phyloP scores from a whole-genome alignment of 2,329 filamentous ascomycete genomes.

The Stagonosporopsis rhizophila region DNA sequence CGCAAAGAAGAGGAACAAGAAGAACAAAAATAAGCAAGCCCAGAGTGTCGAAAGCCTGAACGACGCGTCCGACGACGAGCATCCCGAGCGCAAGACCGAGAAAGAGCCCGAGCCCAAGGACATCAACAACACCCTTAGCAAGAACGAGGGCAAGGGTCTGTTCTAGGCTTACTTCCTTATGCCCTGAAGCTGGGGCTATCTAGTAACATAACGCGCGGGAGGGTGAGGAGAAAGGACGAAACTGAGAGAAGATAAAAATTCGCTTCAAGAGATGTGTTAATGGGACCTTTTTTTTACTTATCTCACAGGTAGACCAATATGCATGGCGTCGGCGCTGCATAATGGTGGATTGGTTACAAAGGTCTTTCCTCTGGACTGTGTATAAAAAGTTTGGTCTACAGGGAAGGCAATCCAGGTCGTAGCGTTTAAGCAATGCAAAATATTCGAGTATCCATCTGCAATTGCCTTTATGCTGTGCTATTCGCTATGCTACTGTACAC shows the following conservation, averaged over 20 bases:
- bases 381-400: background rate
- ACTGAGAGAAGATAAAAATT: background rate
- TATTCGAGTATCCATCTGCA: background rate
- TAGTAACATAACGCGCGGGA: background rate
- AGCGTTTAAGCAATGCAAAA: slow-evolving; percentile 2
- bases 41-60: slow-evolving; percentile 18
- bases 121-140: slow-evolving; percentile 30
- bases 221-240: background rate
- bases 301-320: slow-evolving; percentile 3
- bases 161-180: slow-evolving; percentile 25
- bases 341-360: slow-evolving; percentile 2
- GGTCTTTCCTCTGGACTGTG: background rate
- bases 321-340: slow-evolving; percentile 19
- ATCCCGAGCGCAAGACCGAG: slow-evolving; percentile 25
- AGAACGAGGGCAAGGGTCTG: slow-evolving; percentile 30
- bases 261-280: slow-evolving; percentile 5
- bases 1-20: slow-evolving; percentile 18
- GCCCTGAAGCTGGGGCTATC: slow-evolving; percentile 4
- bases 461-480: background rate
- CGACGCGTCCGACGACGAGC: slow-evolving; percentile 25
- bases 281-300: background rate
- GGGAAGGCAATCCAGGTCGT: background rate
- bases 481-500: background rate
- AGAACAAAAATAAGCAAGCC: slow-evolving; percentile 25
- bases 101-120: slow-evolving; percentile 37